A percentile compares a stretch with the other conserved stretches of the same genome.
Evolutionary conservation across 768 basidiomycete genomes (phyloP).

Genomic region (Rubroboletus satanas): DNA sequence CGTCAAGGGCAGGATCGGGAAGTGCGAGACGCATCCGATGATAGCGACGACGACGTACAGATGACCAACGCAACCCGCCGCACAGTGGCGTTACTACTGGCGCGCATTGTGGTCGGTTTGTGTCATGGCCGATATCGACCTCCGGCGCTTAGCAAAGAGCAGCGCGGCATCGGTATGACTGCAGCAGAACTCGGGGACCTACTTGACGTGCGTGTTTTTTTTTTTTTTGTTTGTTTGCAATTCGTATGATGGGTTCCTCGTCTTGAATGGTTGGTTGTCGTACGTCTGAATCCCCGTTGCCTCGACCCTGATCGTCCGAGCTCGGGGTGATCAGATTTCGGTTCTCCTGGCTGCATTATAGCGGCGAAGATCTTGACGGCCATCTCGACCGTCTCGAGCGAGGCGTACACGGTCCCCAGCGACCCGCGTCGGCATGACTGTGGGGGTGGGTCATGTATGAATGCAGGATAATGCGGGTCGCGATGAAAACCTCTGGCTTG

Average conservation of each 20-base stretch:
- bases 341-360: constrained; percentile 6
- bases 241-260: neutral
- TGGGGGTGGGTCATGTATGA: constrained; percentile 1
- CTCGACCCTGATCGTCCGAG: constrained; percentile 17
- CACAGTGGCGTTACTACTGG: constrained; percentile 19
- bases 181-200: constrained; percentile 31
- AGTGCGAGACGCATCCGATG: neutral
- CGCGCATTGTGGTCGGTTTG: constrained; percentile 21
- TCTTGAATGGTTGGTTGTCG: neutral
- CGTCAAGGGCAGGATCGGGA: constrained; percentile 1
- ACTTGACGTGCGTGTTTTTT: constrained; percentile 29
- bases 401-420: constrained; percentile 1
- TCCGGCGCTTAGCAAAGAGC: neutral
- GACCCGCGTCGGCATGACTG: constrained; percentile 14
- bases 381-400: neutral
- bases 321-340: constrained; percentile 4
- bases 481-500: constrained; percentile 1
- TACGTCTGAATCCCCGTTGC: constrained; percentile 4
- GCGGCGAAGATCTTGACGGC: constrained; percentile 16
- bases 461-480: neutral
- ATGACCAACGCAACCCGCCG: constrained; percentile 1
- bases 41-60: neutral
- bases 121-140: constrained; percentile 22
- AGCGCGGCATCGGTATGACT: constrained; percentile 19
- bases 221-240: neutral